Evolutionary conservation across 2,329 filamentous ascomycete genomes (phyloP).

Genomic region (Clonostachys chloroleuca): DNA sequence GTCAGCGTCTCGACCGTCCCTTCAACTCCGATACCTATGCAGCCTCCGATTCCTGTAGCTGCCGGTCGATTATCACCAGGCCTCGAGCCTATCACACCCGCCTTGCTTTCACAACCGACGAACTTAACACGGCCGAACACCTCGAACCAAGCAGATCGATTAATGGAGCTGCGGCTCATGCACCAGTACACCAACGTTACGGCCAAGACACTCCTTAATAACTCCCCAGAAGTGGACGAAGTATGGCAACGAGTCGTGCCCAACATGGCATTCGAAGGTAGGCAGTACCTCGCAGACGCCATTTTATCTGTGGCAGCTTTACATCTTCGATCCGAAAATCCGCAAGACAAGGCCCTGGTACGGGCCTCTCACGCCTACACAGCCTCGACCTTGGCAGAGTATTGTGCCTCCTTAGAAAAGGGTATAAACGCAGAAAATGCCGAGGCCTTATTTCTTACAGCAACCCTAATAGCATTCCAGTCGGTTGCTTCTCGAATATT

Average conservation of each 20-base stretch:
- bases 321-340: constrained; percentile 51
- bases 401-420: constrained; percentile 48
- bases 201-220: constrained; percentile 53
- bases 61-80: background rate
- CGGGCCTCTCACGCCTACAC: constrained; percentile 62
- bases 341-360: constrained; percentile 55
- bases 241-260: constrained; percentile 60
- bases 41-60: background rate
- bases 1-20: constrained; percentile 6
- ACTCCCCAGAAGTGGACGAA: constrained; percentile 43
- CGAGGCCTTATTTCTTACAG: constrained; percentile 58
- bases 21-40: background rate
- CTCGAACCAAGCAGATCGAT: constrained; percentile 33
- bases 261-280: constrained; percentile 54
- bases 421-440: constrained; percentile 57
- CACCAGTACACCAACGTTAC: constrained; percentile 61
- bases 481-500: constrained; percentile 60
- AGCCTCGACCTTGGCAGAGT: constrained; percentile 57
- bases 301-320: constrained; percentile 61
- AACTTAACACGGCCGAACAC: constrained; percentile 14
- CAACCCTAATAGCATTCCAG: constrained; percentile 63
- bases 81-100: constrained; percentile 12
- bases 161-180: constrained; percentile 58
- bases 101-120: constrained; percentile 22
- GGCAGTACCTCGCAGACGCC: constrained; percentile 56